phyloP scores from a whole-genome alignment of 2,329 filamentous ascomycete genomes.

The Colletotrichum gloeosporioides region DNA sequence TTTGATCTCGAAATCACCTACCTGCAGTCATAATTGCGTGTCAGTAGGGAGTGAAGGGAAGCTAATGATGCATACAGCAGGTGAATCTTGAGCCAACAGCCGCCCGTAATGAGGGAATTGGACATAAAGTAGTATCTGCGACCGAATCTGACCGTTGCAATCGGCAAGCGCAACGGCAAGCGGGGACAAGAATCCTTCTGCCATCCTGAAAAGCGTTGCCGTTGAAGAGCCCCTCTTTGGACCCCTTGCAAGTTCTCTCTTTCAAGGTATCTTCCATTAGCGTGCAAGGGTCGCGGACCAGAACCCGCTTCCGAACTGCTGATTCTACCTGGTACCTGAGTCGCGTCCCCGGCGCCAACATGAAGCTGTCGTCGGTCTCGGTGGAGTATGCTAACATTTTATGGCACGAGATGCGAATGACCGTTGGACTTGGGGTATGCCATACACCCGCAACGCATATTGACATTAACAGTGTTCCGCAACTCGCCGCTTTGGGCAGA shows the following conservation, averaged over 20 bases:
- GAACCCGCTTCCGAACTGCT: not conserved
- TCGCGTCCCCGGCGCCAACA: not conserved
- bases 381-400: not conserved
- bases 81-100: not conserved
- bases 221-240: not conserved
- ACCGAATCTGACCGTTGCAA: not conserved
- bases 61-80: not conserved
- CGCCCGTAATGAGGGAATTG: not conserved
- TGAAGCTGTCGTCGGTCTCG: not conserved
- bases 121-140: not conserved
- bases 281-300: not conserved
- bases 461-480: not conserved
- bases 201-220: not conserved
- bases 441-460: not conserved
- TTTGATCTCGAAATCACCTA: not conserved
- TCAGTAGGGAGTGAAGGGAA: not conserved
- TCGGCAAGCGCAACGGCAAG: not conserved
- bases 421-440: accelerated
- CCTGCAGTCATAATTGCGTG: not conserved
- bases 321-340: not conserved
- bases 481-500: not conserved
- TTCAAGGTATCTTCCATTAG: not conserved
- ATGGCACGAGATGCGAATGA: not conserved
- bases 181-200: not conserved
- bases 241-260: not conserved